Evolutionary conservation across 225 moss, liverwort and hornwort species (phyloP).

Genomic region (Pseudisothecium myosuroides): DNA sequence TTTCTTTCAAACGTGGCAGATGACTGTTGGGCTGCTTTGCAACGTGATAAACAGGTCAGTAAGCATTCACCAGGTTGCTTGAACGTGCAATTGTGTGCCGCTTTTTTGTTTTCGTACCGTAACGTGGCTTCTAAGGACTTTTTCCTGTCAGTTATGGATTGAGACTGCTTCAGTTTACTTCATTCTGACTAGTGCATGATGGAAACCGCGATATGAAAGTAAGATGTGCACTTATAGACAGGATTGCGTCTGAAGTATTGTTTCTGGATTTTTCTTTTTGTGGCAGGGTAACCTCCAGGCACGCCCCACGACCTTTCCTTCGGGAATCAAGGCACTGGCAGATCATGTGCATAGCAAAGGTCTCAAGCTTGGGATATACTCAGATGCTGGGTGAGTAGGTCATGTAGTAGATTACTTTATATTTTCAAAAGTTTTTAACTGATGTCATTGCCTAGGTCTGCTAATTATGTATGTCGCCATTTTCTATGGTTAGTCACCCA

Average conservation of each 20-base stretch:
- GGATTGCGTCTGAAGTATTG: background rate
- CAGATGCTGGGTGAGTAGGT: slow-evolving; percentile 81
- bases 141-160: background rate
- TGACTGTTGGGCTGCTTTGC: slow-evolving; percentile 91
- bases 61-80: background rate
- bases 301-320: slow-evolving; percentile 65
- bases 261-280: background rate
- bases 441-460: background rate
- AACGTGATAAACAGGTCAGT: slow-evolving; percentile 60
- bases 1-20: slow-evolving; percentile 40
- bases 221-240: background rate
- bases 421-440: background rate
- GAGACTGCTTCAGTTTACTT: background rate
- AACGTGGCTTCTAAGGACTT: background rate
- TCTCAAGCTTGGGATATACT: slow-evolving; percentile 90
- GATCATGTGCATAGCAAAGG: slow-evolving; percentile 74
- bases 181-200: background rate
- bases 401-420: background rate
- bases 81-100: background rate
- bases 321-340: slow-evolving; percentile 89
- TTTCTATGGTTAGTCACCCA: background rate
- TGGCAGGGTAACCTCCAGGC: slow-evolving; percentile 66
- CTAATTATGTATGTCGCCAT: background rate
- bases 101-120: background rate
- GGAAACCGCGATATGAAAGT: background rate